Conservation (phyloP, 2,329 filamentous ascomycete genomes). For the Elsinoe necatrix region DNA sequence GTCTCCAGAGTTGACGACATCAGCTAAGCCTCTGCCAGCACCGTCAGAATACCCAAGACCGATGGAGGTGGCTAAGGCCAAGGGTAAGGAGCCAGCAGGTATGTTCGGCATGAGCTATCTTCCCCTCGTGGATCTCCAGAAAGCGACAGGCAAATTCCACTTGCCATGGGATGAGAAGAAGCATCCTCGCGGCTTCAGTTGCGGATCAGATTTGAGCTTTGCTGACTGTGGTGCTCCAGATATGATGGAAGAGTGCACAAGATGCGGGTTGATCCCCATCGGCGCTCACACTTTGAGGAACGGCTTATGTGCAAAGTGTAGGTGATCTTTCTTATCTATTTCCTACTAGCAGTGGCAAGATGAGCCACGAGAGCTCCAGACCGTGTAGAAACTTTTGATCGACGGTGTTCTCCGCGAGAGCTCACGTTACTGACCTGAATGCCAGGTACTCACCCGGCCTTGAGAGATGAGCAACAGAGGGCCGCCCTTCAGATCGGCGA, state of each 20-base stretch:
- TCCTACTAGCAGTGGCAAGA: neutral
- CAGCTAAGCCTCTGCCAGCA: neutral
- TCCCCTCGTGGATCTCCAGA: neutral
- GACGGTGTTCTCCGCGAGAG: neutral
- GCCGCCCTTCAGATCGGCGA: neutral
- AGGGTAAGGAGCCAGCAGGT: neutral
- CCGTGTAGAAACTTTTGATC: too few species aligned
- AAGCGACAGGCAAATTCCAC: neutral
- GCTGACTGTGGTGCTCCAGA: slow-evolving; percentile 11
- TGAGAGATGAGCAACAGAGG: neutral
- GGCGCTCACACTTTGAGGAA: slow-evolving; percentile 8
- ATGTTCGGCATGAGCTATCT: slow-evolving; percentile 4
- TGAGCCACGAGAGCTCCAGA: neutral
- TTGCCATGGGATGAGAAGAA: slow-evolving; percentile 8
- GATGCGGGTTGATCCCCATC: slow-evolving; percentile 6
- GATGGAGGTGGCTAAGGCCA: neutral
- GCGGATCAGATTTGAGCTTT: slow-evolving; percentile 9
- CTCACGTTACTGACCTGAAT: neutral
- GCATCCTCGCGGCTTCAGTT: neutral
- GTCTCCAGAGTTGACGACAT: neutral
- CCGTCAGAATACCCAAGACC: neutral
- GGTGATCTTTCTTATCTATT: slow-evolving; percentile 1
- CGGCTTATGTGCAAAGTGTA: slow-evolving; percentile 7
- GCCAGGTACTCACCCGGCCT: neutral
- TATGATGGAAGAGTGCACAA: slow-evolving; percentile 8